Evolutionary conservation across 73 alveolate genomes (phyloP).

Genomic region (Tetrahymena thermophila): DNA sequence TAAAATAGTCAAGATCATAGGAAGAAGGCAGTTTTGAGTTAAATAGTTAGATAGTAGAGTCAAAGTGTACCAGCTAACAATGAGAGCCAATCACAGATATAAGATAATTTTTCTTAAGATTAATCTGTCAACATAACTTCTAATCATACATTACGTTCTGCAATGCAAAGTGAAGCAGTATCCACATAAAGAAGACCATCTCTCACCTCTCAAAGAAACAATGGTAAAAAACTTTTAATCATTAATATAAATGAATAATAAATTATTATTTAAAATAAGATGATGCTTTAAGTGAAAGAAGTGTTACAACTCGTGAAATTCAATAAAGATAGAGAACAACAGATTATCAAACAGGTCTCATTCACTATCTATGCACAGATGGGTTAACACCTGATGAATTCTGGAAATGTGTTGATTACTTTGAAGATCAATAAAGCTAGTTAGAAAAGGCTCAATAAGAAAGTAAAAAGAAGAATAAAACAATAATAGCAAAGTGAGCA

Average conservation of each 20-base stretch:
- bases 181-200: neutral
- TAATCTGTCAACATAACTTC: neutral
- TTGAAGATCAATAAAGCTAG: neutral
- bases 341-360: neutral
- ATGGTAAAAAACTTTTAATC: neutral
- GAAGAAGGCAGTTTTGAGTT: neutral
- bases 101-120: neutral
- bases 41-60: neutral
- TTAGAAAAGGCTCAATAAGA: neutral
- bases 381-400: neutral
- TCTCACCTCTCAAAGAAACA: neutral
- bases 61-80: neutral
- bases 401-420: neutral
- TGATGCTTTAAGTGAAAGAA: neutral
- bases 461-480: neutral
- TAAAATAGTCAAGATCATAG: neutral
- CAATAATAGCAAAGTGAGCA: neutral
- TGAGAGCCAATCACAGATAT: neutral
- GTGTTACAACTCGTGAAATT: neutral
- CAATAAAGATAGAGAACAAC: neutral
- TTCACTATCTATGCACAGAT: neutral
- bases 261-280: neutral
- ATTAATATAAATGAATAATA: neutral
- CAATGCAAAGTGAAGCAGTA: neutral
- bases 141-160: neutral